Conservation (phyloP, 164 flowering plant genomes). For the Stephania yunnanensis region DNA sequence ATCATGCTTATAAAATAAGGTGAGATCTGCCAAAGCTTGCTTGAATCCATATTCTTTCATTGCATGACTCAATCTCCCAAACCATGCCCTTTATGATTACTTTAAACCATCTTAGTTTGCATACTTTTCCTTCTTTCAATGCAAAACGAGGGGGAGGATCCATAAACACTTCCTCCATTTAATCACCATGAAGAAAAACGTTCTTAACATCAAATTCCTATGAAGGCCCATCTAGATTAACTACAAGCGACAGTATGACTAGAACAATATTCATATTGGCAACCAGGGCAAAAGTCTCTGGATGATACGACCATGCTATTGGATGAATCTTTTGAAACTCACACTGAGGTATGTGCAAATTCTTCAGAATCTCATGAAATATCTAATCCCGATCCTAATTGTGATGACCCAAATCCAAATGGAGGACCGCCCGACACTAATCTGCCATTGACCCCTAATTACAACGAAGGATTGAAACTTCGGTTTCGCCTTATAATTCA, state of each 20-base stretch:
- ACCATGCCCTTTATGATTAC: slow-evolving; percentile 1
- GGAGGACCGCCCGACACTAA: too few relatives aligned
- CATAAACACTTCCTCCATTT: neutral
- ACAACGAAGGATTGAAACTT: too few relatives aligned
- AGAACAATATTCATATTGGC: neutral
- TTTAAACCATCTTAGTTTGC: neutral
- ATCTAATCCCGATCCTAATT: too few relatives aligned
- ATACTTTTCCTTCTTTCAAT: neutral
- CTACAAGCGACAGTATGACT: slow-evolving; percentile 1
- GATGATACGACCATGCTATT: neutral
- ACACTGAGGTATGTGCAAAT: too few relatives aligned
- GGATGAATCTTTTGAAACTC: neutral
- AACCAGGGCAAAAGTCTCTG: neutral
- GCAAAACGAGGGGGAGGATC: neutral
- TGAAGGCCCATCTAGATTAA: neutral
- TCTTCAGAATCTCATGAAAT: too few relatives aligned
- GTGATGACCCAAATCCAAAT: too few relatives aligned
- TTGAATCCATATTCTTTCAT: neutral
- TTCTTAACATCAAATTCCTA: slow-evolving; percentile 1
- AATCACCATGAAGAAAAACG: neutral
- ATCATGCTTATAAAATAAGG: too few relatives aligned
- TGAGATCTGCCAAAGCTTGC: neutral
- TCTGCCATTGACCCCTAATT: too few relatives aligned
- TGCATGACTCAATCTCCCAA: neutral
- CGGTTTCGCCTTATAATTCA: too few relatives aligned